Base-by-base conservation (phyloP, 2,329 filamentous ascomycete species). In the Aspergillus costaricaensis region DNA sequence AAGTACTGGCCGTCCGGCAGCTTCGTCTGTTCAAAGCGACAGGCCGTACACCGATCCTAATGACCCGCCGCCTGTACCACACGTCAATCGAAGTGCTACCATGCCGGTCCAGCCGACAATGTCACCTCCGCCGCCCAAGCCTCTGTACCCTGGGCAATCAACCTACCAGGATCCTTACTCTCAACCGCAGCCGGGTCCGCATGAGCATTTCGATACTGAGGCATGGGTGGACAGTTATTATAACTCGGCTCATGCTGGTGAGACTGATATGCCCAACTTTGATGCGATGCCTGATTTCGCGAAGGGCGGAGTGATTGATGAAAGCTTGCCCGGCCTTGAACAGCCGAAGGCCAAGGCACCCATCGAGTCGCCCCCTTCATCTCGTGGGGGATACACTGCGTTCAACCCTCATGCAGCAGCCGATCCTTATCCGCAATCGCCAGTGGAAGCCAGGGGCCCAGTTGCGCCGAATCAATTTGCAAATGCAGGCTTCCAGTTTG, bases 401-500 rank as follows among this genome's bases (percentile, higher is more conserved):
- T 78, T 76, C 63, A 70, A 65, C n/a, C 75, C 72, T 25, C 71
- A 67, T 60, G 70, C 68, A 57, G 67, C 64, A 58, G 64, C 67
- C 38, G 62, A 67, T 41, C 66, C 73, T 38, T 69, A 69, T 36
- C 70, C 80, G 73, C 58, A 83, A 78, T 62, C 83, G 76, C 57
- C 84, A 76, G 66, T 82, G 78, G 70, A 81, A 77, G 39, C 83
- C 15, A 62, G 66, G 48, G 55, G 69, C 9, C 64, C 62, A 5
- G 59, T 55, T 36, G 60, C 60, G 21, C 65, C 70, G 1, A 75
- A 73, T 54, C 71, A 76, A 43, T 77, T 79, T 56, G 74, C 76
- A 50, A 72, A 78, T 63, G 73, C 90, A 67, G 81, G 86, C 2
- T 90, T 89, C 8, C 83, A 90, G 1, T 92, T 92, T 66, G 91